phyloP scores from a whole-genome alignment of 1,284 basidiomycete genomes.

The Irpex sp. region DNA sequence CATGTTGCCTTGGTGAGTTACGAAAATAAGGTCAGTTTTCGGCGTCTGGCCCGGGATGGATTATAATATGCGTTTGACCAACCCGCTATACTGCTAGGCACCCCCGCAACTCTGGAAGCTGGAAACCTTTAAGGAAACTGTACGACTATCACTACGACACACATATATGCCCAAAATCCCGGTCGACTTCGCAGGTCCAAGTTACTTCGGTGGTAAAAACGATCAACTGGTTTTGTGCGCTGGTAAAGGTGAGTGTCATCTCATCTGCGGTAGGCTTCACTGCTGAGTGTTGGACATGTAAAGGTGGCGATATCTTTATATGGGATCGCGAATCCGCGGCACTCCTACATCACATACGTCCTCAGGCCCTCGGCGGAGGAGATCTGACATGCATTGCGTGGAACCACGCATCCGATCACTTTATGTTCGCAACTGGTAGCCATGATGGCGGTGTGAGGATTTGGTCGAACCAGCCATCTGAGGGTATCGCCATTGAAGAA shows the following conservation, averaged over 20 bases:
- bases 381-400: constrained; percentile 76
- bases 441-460: constrained; percentile 72
- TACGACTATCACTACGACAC: constrained; percentile 54
- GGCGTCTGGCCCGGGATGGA: too few relatives aligned
- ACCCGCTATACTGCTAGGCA: constrained; percentile 37
- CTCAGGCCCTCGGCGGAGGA: constrained; percentile 57
- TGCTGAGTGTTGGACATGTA: neutral
- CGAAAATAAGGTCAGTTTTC: constrained; percentile 55
- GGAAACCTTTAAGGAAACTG: constrained; percentile 52
- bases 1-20: constrained; percentile 67
- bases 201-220: constrained; percentile 75
- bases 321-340: constrained; percentile 78
- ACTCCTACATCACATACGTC: constrained; percentile 60
- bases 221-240: constrained; percentile 75
- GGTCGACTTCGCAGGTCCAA: constrained; percentile 75
- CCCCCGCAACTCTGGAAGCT: constrained; percentile 81
- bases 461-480: constrained; percentile 44
- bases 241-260: constrained; percentile 52
- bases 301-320: constrained; percentile 75
- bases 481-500: neutral
- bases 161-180: constrained; percentile 67
- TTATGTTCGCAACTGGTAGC: constrained; percentile 77
- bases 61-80: neutral
- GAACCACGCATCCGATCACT: constrained; percentile 66
- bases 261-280: neutral